phyloP scores from a whole-genome alignment of 805 yeast species.

The Starmerella potacharoeniae region DNA sequence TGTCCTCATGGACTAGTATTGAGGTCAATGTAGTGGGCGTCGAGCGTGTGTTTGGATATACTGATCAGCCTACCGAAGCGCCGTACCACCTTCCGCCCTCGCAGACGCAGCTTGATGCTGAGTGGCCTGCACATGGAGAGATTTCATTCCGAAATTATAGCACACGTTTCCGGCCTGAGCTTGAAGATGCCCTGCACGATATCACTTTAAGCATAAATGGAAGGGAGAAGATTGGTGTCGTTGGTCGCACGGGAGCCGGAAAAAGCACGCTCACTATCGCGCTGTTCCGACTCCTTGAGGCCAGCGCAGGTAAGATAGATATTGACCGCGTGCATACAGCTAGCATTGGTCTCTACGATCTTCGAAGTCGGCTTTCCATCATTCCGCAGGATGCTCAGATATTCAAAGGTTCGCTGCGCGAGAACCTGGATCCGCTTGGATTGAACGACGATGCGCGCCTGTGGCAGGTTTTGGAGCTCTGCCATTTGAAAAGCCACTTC shows the following conservation, averaged over 20 bases:
- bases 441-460: slow-evolving; percentile 41
- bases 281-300: slow-evolving; percentile 48
- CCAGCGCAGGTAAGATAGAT: slow-evolving; percentile 40
- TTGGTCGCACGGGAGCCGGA: slow-evolving; percentile 95
- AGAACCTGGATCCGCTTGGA: slow-evolving; percentile 57
- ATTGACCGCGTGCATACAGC: slow-evolving; percentile 51
- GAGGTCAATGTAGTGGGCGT: slow-evolving; percentile 90
- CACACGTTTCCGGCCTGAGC: slow-evolving; percentile 71
- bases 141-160: slow-evolving; percentile 60
- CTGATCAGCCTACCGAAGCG: slow-evolving; percentile 69
- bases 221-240: slow-evolving; percentile 73
- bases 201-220: slow-evolving; percentile 66
- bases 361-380: slow-evolving; percentile 49
- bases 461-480: slow-evolving; percentile 48
- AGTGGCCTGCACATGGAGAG: slow-evolving; percentile 70
- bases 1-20: slow-evolving; percentile 80
- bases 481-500: slow-evolving; percentile 39
- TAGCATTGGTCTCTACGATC: slow-evolving; percentile 45
- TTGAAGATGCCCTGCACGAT: slow-evolving; percentile 68
- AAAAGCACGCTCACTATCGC: slow-evolving; percentile 87
- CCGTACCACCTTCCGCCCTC: slow-evolving; percentile 56
- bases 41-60: slow-evolving; percentile 82
- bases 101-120: slow-evolving; percentile 11
- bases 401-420: slow-evolving; percentile 52
- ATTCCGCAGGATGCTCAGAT: slow-evolving; percentile 70